phyloP scores from a whole-genome alignment of 2,329 filamentous ascomycete species.

The Monosporascus sp. region DNA sequence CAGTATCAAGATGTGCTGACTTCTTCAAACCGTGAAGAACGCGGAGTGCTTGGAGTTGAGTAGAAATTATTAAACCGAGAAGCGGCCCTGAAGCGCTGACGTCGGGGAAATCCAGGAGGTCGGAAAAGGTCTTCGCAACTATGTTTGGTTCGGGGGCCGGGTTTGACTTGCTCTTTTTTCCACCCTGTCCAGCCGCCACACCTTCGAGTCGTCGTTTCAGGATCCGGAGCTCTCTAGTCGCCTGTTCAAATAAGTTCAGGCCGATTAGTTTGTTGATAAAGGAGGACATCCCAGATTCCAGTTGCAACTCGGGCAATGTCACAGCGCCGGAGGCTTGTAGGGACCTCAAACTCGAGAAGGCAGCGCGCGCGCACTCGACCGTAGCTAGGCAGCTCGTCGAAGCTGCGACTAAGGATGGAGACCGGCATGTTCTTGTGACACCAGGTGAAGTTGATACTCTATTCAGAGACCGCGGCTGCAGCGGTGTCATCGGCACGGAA shows the following conservation, averaged over 20 bases:
- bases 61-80: slow-evolving; percentile 53
- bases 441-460: slow-evolving; percentile 52
- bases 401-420: slow-evolving; percentile 14
- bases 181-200: slow-evolving; percentile 16
- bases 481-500: slow-evolving; percentile 55
- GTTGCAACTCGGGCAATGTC: slow-evolving; percentile 57
- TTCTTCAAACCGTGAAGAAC: slow-evolving; percentile 58
- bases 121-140: slow-evolving; percentile 44
- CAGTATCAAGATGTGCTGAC: slow-evolving; percentile 52
- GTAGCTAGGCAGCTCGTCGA: slow-evolving; percentile 48
- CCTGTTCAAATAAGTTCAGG: slow-evolving; percentile 62
- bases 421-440: slow-evolving; percentile 28
- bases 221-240: slow-evolving; percentile 62
- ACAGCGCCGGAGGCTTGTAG: slow-evolving; percentile 50
- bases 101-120: slow-evolving; percentile 58
- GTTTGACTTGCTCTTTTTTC: slow-evolving; percentile 28
- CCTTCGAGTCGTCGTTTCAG: slow-evolving; percentile 60
- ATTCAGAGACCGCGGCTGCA: slow-evolving; percentile 58
- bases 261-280: slow-evolving; percentile 62
- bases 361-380: slow-evolving; percentile 65
- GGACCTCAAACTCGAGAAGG: slow-evolving; percentile 60
- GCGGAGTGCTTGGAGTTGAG: slow-evolving; percentile 62
- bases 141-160: slow-evolving; percentile 27
- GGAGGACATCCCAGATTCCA: slow-evolving; percentile 70
- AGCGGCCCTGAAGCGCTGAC: slow-evolving; percentile 36